Percentiles rank a stretch among this genome's conserved stretches.
Conservation (phyloP, 495 filamentous ascomycete genomes). For the Rhizodiscina lignyota region DNA sequence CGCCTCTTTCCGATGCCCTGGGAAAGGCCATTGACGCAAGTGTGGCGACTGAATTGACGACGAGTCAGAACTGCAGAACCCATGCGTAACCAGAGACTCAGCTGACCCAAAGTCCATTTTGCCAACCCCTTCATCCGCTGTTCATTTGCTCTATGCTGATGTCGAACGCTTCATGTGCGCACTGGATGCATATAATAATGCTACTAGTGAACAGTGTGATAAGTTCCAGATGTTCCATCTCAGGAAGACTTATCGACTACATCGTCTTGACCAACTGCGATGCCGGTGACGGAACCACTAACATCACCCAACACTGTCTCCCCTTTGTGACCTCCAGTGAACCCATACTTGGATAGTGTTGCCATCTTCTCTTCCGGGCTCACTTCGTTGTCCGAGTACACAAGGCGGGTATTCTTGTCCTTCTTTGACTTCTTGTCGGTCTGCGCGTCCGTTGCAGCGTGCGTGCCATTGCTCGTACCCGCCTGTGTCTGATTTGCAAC, state of each 20-base stretch:
- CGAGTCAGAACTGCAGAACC: no score
- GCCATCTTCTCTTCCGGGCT: conserved; percentile 86
- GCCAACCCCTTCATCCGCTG: no score
- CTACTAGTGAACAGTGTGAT: no score
- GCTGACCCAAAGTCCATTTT: no score
- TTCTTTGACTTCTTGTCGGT: conserved; percentile 33
- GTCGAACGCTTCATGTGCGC: no score
- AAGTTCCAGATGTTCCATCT: no score
- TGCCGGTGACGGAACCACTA: conserved; percentile 11
- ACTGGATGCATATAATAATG: no score
- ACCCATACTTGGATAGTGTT: conserved; percentile 57
- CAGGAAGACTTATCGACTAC: conserved; percentile 7
- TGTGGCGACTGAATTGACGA: no score
- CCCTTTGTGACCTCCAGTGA: conserved; percentile 31
- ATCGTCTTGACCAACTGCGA: conserved; percentile 6
- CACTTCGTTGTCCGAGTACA: conserved; percentile 61
- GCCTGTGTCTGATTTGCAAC: conserved; percentile 31
- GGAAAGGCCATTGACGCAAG: no score
- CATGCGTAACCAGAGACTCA: no score
- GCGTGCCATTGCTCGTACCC: conserved; percentile 11
- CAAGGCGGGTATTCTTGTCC: conserved; percentile 29
- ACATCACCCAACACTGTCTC: conserved; percentile 17
- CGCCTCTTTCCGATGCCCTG: no score
- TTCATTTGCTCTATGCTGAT: no score
- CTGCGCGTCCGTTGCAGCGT: conserved; percentile 15